Base-by-base conservation (phyloP, 352 stramenopile genomes). In the Phytophthora megakarya region DNA sequence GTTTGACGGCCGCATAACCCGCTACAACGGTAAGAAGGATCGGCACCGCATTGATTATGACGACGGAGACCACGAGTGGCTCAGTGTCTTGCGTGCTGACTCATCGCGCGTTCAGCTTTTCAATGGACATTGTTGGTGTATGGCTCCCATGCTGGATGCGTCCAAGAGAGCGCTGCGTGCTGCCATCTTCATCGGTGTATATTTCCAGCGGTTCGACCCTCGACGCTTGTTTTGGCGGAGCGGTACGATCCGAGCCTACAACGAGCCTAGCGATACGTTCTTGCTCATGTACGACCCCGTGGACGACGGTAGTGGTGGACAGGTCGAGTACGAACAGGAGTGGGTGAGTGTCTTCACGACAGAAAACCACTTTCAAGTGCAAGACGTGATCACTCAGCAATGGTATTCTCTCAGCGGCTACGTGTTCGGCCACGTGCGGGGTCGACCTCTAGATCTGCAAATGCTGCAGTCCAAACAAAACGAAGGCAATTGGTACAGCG, bases 31-130 rank as follows among this genome's bases (percentile, higher is more conserved):
- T 23, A 74, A 43, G 53, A 90, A 90, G 52, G 66, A 75, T 60
- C 90, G 89, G 39, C 80, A 94, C 51, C 75, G 80, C 5, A 58
- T 94, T 21, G 72, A 84, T 44, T 94, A 94, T 56, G 75, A 89
- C 21, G 85, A 94, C 48, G 83, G 83, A 11, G 83, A 92, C 43
- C 81, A 92, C 49, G 85, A 93, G 54, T 93, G 85, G 85, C 39
- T 90, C 5, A 70, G 70, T 57, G 44, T 92, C 8, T 65, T 67
- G 1, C 39, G 33, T 3, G 66, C 81, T 25, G 67, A 83, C n/a
- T 50, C 65, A 10, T 65, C 68, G 11, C 82, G 80, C 0, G 55
- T 92, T 8, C 81, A 92, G 67, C 57, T 92, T 8, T 90, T 78
- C 47, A 91, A 88, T 26, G 79, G 81, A 1, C 76, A 73, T 12